Evolutionary conservation across 2,329 filamentous ascomycete genomes (phyloP).

Genomic region (Passalora sequoiae): DNA sequence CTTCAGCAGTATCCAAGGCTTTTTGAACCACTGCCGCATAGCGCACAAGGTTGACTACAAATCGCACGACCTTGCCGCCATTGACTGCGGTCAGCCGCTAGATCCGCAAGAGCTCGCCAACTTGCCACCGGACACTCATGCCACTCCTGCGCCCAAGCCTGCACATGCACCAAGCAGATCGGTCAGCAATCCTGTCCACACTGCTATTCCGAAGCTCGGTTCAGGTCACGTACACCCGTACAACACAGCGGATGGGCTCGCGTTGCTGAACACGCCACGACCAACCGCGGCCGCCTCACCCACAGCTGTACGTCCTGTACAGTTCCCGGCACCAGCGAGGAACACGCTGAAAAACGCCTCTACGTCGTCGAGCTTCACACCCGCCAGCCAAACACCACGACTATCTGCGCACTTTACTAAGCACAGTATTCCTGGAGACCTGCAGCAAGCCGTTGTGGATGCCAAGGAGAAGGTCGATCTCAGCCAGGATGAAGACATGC

Average conservation of each 20-base stretch:
- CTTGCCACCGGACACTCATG: slow-evolving; percentile 27
- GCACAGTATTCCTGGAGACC: slow-evolving; percentile 39
- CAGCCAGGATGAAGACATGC: slow-evolving; percentile 28
- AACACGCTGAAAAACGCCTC: slow-evolving; percentile 1
- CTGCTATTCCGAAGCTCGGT: slow-evolving; percentile 1
- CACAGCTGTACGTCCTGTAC: not conserved
- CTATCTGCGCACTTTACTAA: slow-evolving; percentile 39
- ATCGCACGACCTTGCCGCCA: slow-evolving; percentile 89
- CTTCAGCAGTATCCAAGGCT: slow-evolving; percentile 96
- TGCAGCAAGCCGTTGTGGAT: slow-evolving; percentile 27
- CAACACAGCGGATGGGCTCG: slow-evolving; percentile 22
- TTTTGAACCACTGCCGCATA: slow-evolving; percentile 98
- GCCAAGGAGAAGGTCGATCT: slow-evolving; percentile 34
- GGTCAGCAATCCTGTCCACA: not conserved
- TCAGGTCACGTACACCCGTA: slow-evolving; percentile 28
- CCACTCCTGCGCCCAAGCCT: slow-evolving; percentile 17
- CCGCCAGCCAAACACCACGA: slow-evolving; percentile 40
- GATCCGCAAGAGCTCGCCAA: slow-evolving; percentile 56
- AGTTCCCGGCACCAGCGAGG: slow-evolving; percentile 3
- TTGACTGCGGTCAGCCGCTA: slow-evolving; percentile 77
- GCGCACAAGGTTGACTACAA: slow-evolving; percentile 90
- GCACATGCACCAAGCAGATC: slow-evolving; percentile 13
- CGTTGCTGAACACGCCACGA: slow-evolving; percentile 12
- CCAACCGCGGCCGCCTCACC: slow-evolving; percentile 12
- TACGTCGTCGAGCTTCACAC: slow-evolving; percentile 28